Evolutionary conservation across 441 rosid species (phyloP).

Genomic region (Bocquillonia castaneifolia): DNA sequence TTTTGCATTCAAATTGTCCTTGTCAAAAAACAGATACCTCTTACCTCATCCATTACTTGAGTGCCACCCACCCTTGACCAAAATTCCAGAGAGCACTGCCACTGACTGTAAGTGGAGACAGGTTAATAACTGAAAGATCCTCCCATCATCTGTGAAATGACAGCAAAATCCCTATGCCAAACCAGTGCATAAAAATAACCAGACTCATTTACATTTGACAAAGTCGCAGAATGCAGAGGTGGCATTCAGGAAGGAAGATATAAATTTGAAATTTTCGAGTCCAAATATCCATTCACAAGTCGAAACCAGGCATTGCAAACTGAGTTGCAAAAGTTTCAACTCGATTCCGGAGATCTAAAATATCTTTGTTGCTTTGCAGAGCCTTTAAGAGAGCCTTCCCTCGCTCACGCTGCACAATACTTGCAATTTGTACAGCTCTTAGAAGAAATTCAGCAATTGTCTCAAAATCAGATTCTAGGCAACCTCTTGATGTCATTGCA

Average conservation of each 20-base stretch:
- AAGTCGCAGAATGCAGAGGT: background rate
- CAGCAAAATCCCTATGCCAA: conserved; percentile 4
- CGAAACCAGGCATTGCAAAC: conserved; percentile 81
- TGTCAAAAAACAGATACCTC: too few species aligned
- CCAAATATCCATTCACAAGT: conserved; percentile 32
- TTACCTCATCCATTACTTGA: background rate
- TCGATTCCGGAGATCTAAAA: conserved; percentile 53
- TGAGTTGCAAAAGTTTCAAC: conserved; percentile 77
- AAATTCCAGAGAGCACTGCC: background rate
- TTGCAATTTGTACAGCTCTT: conserved; percentile 62
- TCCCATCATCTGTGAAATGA: background rate
- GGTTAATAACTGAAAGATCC: conserved; percentile 4
- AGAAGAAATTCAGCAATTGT: conserved; percentile 66
- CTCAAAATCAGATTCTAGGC: conserved; percentile 82
- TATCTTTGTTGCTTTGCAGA: conserved; percentile 58
- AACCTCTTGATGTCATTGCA: conserved; percentile 91
- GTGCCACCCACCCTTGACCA: background rate
- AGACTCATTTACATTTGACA: background rate
- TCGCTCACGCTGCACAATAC: conserved; percentile 54
- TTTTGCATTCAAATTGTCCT: background rate
- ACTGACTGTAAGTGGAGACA: background rate
- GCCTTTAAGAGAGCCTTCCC: conserved; percentile 54
- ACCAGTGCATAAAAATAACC: background rate
- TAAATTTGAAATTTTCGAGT: background rate
- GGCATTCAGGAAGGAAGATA: background rate